Evolutionary conservation across 192 early-diverging fungal species (phyloP), one percentile per base, ranked within the genome.

Genomic region (Cetraspora pellucida): DNA sequence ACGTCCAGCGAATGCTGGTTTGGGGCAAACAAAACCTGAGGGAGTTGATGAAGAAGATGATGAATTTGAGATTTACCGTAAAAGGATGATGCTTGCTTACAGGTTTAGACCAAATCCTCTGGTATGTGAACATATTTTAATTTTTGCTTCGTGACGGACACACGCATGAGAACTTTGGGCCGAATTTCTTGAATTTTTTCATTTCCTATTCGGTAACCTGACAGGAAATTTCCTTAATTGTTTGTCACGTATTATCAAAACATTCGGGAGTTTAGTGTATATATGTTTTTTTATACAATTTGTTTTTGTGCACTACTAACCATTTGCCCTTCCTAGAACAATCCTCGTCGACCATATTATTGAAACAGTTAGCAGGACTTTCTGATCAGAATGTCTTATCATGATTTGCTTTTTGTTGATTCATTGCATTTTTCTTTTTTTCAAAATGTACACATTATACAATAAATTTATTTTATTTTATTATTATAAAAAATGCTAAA

Each of bases 341-440:
- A 78, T 70, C 77, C 77, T 46, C 77, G 77, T 70, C 68, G 77
- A 72, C 77, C 77, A 78, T 78, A 79, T 76, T 77, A 78, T 78
- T 78, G 68, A 78, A 60, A 77, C 75, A 25, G 50, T 50, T 70
- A 52, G 37, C 37, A 37, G 37, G 37, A 37, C 37, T 37, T 37
- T 37, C 37, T 37, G 37, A 37, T 37, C 37, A 43, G 16, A 65
- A 65, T 23, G 21, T 21, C 23, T 19, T 7, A 28, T 63, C 28
- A 63, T 21, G 27, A 27, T 17, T 28, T 63, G 23, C 60, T 63
- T 37, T 63, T 23, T 63, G 16, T 27, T 28, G 21, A 28, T 14
- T 30, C 14, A 30, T 28, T 63, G 27, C 60, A 30, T 72, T 47
- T 73, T 72, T 75, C 55, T 47, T 30, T 44, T 72, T 60, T 67